Evolutionary conservation across 305 asterid genomes (phyloP).

Genomic region (Solanum aculeatissimum): DNA sequence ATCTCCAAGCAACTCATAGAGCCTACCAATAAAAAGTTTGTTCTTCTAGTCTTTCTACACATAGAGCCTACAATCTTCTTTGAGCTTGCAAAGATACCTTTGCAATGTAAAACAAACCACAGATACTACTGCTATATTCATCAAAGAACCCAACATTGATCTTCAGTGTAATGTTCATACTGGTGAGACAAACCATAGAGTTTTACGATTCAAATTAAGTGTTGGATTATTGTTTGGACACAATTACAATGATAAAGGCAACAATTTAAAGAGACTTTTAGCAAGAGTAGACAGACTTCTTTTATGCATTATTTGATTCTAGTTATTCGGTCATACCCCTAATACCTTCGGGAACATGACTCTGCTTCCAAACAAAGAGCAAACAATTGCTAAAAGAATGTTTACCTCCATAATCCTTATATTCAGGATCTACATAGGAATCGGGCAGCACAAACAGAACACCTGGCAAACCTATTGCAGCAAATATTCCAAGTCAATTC

Average conservation of each 20-base stretch:
- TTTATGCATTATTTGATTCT: neutral
- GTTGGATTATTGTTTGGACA: neutral
- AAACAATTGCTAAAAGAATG: neutral
- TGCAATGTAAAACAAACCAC: neutral
- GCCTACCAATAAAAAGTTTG: neutral
- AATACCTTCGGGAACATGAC: neutral
- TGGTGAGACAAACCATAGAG: neutral
- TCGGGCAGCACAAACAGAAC: conserved; percentile 22
- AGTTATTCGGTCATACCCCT: neutral
- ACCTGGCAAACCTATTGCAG: conserved; percentile 13
- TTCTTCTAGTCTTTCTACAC: neutral
- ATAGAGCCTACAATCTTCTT: neutral
- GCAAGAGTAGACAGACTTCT: neutral
- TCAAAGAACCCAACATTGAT: neutral
- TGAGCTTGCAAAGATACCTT: neutral
- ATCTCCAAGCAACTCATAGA: neutral
- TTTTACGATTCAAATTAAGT: neutral
- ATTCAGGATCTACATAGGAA: conserved; percentile 13
- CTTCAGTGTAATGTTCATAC: neutral
- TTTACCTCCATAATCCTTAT: conserved; percentile 22
- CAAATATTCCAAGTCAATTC: neutral
- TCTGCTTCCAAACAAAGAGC: neutral
- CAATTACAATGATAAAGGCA: neutral
- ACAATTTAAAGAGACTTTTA: neutral
- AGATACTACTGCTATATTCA: neutral